These are phyloP conservation scores for Alternaria sp. DNA, from an alignment of 2,329 filamentous ascomycete genomes.

Conservation along the genomic window DNA sequence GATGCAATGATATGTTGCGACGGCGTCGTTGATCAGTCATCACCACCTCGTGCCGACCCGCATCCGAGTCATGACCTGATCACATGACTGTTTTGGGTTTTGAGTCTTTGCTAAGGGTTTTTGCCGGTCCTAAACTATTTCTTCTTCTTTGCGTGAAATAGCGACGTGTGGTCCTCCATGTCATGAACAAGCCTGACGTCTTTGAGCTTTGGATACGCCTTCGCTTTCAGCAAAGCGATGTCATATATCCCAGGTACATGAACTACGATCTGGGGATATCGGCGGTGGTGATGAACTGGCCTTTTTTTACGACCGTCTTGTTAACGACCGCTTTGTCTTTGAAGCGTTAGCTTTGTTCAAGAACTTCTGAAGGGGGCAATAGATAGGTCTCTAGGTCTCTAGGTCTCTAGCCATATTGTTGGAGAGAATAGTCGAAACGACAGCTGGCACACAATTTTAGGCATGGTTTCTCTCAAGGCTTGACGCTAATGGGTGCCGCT, in stretches of 20 bases:
- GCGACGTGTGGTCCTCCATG: neutral
- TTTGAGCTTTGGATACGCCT: neutral
- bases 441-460: too few species aligned
- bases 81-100: neutral
- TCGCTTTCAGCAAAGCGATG: neutral
- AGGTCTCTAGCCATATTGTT: too few species aligned
- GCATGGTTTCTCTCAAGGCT: neutral
- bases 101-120: too few species aligned
- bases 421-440: too few species aligned
- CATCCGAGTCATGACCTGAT: neutral
- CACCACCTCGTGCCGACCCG: neutral
- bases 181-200: neutral
- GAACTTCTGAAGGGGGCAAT: too few species aligned
- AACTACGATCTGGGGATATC: too few species aligned
- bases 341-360: too few species aligned
- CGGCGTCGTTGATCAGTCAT: conserved; percentile 5
- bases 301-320: too few species aligned
- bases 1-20: neutral
- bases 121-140: too few species aligned
- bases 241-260: too few species aligned
- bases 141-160: neutral
- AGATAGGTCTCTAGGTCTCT: too few species aligned
- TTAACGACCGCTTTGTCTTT: neutral
- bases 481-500: neutral
- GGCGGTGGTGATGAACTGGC: too few species aligned